Evolutionary conservation across 73 alveolate species (phyloP).

Genomic region (Uronychia setigera): DNA sequence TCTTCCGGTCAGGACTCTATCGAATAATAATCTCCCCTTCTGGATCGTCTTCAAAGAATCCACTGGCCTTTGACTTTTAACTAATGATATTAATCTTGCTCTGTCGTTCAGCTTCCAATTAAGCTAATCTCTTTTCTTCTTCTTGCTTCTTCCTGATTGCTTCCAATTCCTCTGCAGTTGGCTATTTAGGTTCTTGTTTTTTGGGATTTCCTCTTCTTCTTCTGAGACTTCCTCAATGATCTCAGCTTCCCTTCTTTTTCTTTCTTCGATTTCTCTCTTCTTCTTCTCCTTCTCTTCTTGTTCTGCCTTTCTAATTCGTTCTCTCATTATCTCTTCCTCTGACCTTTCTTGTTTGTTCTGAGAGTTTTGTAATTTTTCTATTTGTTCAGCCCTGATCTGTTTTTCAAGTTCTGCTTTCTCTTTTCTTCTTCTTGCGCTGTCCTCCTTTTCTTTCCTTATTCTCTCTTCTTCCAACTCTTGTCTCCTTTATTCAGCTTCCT

Average conservation of each 20-base stretch:
- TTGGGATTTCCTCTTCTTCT: neutral
- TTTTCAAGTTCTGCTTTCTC: neutral
- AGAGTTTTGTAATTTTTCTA: neutral
- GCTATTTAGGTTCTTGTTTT: neutral
- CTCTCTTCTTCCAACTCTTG: conserved; percentile 10
- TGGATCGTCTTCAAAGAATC: neutral
- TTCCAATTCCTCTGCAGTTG: neutral
- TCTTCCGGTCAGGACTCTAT: neutral
- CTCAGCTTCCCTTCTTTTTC: neutral
- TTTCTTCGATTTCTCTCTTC: neutral
- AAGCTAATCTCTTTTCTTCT: neutral
- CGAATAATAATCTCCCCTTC: neutral
- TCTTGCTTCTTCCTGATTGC: neutral
- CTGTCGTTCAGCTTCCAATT: neutral
- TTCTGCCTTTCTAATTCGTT: neutral
- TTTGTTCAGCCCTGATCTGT: neutral
- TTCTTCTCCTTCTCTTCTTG: neutral
- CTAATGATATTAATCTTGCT: neutral
- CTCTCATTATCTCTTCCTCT: neutral
- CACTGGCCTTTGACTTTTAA: neutral
- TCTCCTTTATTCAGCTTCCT: conserved; percentile 30
- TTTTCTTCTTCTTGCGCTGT: conserved; percentile 8
- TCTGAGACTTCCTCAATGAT: neutral
- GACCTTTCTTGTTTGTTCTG: neutral
- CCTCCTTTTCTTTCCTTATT: conserved; percentile 11